Percentiles rank a stretch among this genome's conserved stretches.
phyloP scores from a whole-genome alignment of 768 basidiomycete genomes.

The Cystofilobasidium ferigula region DNA sequence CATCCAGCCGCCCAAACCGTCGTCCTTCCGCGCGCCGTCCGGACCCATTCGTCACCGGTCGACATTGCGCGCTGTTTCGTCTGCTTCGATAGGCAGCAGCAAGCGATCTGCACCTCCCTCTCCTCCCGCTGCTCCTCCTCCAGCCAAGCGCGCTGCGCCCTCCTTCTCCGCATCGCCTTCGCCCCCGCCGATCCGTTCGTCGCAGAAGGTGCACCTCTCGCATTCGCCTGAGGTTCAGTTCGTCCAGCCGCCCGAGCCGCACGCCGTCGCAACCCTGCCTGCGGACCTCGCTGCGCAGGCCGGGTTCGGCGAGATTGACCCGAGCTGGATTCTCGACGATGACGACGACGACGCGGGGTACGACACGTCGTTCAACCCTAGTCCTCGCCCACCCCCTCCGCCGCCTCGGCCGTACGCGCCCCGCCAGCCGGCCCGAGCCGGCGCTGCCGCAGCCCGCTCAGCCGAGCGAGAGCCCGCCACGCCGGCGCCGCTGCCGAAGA shows the following conservation, averaged over 20 bases:
- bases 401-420: background rate
- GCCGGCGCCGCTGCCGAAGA: conserved; percentile 1
- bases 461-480: background rate
- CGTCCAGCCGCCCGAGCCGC: background rate
- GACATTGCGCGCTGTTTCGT: conserved; percentile 12
- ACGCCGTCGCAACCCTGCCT: background rate
- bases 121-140: background rate
- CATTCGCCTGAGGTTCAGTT: background rate
- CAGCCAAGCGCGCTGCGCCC: background rate
- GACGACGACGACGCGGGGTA: conserved; percentile 26
- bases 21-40: background rate
- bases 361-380: conserved; percentile 10
- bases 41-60: conserved; percentile 9
- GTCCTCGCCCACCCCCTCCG: background rate
- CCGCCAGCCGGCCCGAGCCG: background rate
- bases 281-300: conserved; percentile 28
- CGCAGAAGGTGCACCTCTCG: conserved; percentile 2
- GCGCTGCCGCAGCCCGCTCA: background rate
- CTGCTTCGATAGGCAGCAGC: background rate
- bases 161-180: background rate
- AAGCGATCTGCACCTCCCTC: background rate
- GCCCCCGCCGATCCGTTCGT: conserved; percentile 5
- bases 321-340: conserved; percentile 30
- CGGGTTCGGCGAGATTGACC: conserved; percentile 34
- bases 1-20: background rate